phyloP scores from a whole-genome alignment of 768 basidiomycete genomes.

The Boletus subparvulus region DNA sequence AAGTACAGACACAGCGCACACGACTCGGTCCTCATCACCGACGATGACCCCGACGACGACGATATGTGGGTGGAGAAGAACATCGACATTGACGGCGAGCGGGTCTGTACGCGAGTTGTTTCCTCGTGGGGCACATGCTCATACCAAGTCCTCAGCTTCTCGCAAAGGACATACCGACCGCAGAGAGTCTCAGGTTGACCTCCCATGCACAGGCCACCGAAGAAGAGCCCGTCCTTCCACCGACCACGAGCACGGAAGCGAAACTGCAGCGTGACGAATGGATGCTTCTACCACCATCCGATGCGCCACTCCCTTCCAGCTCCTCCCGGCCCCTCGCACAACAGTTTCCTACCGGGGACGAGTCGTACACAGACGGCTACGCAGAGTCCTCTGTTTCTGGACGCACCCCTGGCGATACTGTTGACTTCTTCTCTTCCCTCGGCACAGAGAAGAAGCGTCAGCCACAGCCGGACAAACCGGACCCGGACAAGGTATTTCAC shows the following conservation, averaged over 20 bases:
- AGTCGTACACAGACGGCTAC: conserved; percentile 65
- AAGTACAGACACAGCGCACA: conserved; percentile 35
- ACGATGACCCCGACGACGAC: conserved; percentile 73
- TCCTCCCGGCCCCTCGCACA: conserved; percentile 33
- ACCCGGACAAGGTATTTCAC: conserved; percentile 65
- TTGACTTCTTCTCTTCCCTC: conserved; percentile 89
- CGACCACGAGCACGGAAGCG: conserved; percentile 44
- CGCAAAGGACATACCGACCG: conserved; percentile 73
- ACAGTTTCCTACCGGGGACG: conserved; percentile 36
- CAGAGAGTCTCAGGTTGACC: conserved; percentile 65
- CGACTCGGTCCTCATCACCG: conserved; percentile 45
- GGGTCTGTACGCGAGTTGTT: conserved; percentile 44
- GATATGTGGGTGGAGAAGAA: conserved; percentile 90
- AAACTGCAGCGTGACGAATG: conserved; percentile 75
- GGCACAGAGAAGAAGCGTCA: conserved; percentile 80
- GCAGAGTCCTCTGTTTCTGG: conserved; percentile 47
- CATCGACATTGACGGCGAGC: conserved; percentile 73
- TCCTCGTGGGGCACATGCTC: not conserved
- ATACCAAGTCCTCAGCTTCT: conserved; percentile 45
- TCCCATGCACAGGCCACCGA: conserved; percentile 54
- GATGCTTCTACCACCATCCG: conserved; percentile 66
- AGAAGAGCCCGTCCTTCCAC: conserved; percentile 49
- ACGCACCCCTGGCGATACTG: conserved; percentile 53
- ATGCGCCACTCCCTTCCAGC: conserved; percentile 28
- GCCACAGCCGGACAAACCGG: conserved; percentile 53